Base-by-base conservation (phyloP, 768 basidiomycete species). In the Termitomyces sp. region DNA sequence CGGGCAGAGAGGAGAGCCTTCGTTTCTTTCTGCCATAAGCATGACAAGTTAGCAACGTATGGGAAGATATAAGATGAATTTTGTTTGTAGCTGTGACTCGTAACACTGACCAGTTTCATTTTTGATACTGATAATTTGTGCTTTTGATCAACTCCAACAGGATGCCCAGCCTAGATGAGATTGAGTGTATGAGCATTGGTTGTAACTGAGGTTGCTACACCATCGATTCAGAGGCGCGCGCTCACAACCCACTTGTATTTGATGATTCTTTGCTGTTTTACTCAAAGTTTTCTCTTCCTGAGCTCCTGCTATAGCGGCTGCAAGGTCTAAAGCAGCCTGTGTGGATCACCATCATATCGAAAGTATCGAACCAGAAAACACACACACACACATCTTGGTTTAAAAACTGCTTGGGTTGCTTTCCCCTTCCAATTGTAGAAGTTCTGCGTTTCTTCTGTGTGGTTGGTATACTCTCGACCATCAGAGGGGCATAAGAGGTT, bases 321-420 rank as follows among this genome's bases (percentile, higher is more conserved):
- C 62, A 20, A 63, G 59, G 39, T 58, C 45, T 31, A 63, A 47
- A 31, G 54, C 50, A 44, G 54, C 62, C 62, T 63, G 13, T 16
- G 37, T 6, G 12, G 2, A 49, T 30, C 37, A 45, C 13, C 18
- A 30, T 62, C 45, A 45, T 13, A 13, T 46, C 44, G 6, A 6
- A 30, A 18, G 34, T 24, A 27, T 2, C 18, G 39, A 42, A 3
- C 4, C 8, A 8, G 0, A 16, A 20, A 49, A n/a, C 5, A 50
- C 11, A 46, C 41, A 33, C 22, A 48, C 27, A 15, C 36, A 63
- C 61, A 59, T 54, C n/a, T 46, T 63, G 57, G 34, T 63, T 57
- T 37, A 60, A 39, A 45, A 63, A 63, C 15, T 52, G 54, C 48
- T 62, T 62, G 2, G 46, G 45, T 46, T 54, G 56, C 20, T 60